Base-by-base conservation (phyloP, 106 monocot species). In the Acorus calamus region DNA sequence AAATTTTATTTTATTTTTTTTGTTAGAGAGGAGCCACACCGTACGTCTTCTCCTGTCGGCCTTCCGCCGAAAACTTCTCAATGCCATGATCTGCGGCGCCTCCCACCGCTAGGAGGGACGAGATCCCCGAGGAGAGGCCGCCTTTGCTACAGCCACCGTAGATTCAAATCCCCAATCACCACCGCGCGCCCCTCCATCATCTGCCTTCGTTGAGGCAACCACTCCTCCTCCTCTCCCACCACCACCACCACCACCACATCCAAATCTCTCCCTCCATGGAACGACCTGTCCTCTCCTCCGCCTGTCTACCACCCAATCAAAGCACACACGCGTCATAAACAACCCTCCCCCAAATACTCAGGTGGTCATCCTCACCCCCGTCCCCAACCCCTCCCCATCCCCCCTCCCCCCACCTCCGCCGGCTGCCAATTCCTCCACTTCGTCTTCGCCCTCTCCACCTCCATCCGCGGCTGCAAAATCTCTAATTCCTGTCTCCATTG, bases 381-480 rank as follows among this genome's bases (percentile, higher is more conserved):
- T 88, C 42, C 96, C 96, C 4, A 82, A 83, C 4, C 88, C 93
- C 68, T 77, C 82, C 58, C 75, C 91, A 42, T 78, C 86, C 47
- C 85, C 83, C 14, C 6, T 67, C 46, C 56, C 73, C 59, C 11
- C 61, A 68, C 76, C 57, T 85, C 83, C 63, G 46, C 85, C 61
- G 83, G 82, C 47, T 70, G 75, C 70, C 80, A 92, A 61, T 98
- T 91, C 83, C 77, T 98, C 72, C 91, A 91, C 66, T 98, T 98
- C 81, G 65, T 98, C 53, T 84, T 88, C 66, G 80, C 91, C 6
- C 91, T 98, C 58, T 98, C 96, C 67, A 62, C 64, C 44, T 82
- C 91, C 61, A 83, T 71, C 65, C 87, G 78, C 74, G 74, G 73
- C 64, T 76, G 77, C 77, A 86, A 89, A 68, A 78, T 91, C 71